A percentile compares a stretch with the other conserved stretches of the same genome.
phyloP scores from a whole-genome alignment of 177 flowering plant genomes.

The Telopea speciosissima region DNA sequence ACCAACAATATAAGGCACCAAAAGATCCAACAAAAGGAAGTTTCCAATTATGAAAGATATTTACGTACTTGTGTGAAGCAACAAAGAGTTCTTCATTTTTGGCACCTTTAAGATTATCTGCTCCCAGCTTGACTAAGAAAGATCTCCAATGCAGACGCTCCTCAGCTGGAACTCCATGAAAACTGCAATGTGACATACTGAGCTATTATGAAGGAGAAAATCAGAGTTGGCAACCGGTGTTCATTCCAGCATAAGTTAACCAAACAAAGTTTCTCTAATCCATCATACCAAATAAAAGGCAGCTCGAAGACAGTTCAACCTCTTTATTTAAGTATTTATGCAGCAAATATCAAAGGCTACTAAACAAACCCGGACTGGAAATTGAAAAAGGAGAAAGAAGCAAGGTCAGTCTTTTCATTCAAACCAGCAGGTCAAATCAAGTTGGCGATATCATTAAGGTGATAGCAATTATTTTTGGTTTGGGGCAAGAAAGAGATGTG shows the following conservation, averaged over 20 bases:
- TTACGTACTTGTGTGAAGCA: slow-evolving; percentile 84
- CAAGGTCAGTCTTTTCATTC: background rate
- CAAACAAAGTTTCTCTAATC: background rate
- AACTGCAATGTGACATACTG: slow-evolving; percentile 33
- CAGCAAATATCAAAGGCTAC: background rate
- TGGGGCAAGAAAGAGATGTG: too few relatives aligned
- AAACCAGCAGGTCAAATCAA: background rate
- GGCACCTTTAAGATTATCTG: slow-evolving; percentile 80
- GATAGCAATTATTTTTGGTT: too few relatives aligned
- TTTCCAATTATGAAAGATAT: background rate
- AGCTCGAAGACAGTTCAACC: background rate
- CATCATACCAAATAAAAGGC: background rate
- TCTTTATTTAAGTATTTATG: background rate
- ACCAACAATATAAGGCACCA: too few relatives aligned
- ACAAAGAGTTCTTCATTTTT: slow-evolving; percentile 92
- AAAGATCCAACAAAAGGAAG: too few relatives aligned
- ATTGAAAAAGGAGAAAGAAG: background rate
- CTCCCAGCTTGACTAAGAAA: slow-evolving; percentile 83
- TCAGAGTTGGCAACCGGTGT: background rate
- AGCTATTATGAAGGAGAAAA: background rate
- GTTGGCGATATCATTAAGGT: too few relatives aligned
- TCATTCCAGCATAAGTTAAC: background rate
- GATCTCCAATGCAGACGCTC: slow-evolving; percentile 92
- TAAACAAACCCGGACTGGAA: background rate
- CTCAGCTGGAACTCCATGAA: slow-evolving; percentile 94